These are phyloP conservation scores for Diplogelasinospora grovesii DNA, from an alignment of 495 filamentous ascomycete species.

Conservation along the genomic window DNA sequence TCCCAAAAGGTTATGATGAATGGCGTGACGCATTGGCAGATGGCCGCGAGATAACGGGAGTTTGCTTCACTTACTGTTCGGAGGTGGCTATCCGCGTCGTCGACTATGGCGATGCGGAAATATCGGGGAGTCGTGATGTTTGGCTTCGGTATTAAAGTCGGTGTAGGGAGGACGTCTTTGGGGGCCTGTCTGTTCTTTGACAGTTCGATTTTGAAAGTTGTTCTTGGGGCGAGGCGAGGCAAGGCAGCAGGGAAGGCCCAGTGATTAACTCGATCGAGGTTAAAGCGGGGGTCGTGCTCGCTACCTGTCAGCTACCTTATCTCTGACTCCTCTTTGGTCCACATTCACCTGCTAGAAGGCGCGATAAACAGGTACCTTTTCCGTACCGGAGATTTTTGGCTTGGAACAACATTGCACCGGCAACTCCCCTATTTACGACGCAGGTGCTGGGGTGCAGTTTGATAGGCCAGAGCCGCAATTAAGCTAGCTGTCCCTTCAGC, in stretches of 20 bases:
- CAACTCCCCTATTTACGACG: too few relatives aligned
- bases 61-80: constrained; percentile 25
- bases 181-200: constrained; percentile 16
- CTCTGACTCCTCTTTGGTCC: constrained; percentile 11
- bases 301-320: constrained; percentile 23
- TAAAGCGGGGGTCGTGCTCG: constrained; percentile 13
- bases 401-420: constrained; percentile 25
- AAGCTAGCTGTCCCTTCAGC: constrained; percentile 22
- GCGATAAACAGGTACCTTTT: constrained; percentile 5
- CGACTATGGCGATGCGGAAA: constrained; percentile 26
- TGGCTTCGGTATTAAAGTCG: constrained; percentile 28
- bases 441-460: background rate
- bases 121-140: too few relatives aligned
- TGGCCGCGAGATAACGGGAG: constrained; percentile 1
- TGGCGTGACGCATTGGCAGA: constrained; percentile 14
- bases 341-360: constrained; percentile 1
- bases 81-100: constrained; percentile 13
- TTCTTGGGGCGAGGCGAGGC: constrained; percentile 26
- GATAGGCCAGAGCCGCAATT: constrained; percentile 16
- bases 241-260: constrained; percentile 17
- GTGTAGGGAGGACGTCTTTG: constrained; percentile 28
- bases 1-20: too few relatives aligned
- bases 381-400: constrained; percentile 2
- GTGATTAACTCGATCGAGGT: constrained; percentile 5
- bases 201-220: constrained; percentile 34